Conservation (phyloP, 352 stramenopile species). For the Phytophthora cactorum region DNA sequence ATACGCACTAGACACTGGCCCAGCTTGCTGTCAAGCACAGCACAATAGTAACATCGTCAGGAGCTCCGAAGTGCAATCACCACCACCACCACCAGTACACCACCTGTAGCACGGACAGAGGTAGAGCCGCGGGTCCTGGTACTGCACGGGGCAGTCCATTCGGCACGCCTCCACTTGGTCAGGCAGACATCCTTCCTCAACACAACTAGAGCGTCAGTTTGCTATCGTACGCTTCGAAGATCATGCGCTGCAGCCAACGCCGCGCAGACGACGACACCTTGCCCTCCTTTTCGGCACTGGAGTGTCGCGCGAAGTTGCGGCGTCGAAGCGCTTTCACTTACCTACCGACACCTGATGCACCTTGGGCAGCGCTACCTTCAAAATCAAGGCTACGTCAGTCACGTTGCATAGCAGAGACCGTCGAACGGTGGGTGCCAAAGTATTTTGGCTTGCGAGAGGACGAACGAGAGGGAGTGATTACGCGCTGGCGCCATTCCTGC, state of each 20-base stretch:
- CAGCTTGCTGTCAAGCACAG: slow-evolving; percentile 53
- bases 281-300: slow-evolving; percentile 16
- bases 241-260: neutral
- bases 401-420: slow-evolving; percentile 18
- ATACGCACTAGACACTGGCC: slow-evolving; percentile 67
- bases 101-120: slow-evolving; percentile 82
- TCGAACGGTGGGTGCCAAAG: neutral
- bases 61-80: slow-evolving; percentile 1
- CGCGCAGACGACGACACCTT: slow-evolving; percentile 3
- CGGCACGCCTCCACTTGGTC: slow-evolving; percentile 59
- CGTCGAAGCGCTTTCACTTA: slow-evolving; percentile 12
- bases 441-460: slow-evolving; percentile 6
- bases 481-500: slow-evolving; percentile 10
- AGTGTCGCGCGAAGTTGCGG: slow-evolving; percentile 11
- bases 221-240: neutral
- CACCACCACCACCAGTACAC: neutral
- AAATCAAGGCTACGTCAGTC: slow-evolving; percentile 26
- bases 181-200: slow-evolving; percentile 47
- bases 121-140: slow-evolving; percentile 60
- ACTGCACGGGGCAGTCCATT: slow-evolving; percentile 57
- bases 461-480: slow-evolving; percentile 24
- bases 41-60: slow-evolving; percentile 17
- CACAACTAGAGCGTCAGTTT: slow-evolving; percentile 4
- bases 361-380: slow-evolving; percentile 33
- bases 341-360: slow-evolving; percentile 25